These are phyloP conservation scores for Talaromyces albobiverticillius DNA, from an alignment of 2,329 filamentous ascomycete genomes.

Conservation along the genomic window DNA sequence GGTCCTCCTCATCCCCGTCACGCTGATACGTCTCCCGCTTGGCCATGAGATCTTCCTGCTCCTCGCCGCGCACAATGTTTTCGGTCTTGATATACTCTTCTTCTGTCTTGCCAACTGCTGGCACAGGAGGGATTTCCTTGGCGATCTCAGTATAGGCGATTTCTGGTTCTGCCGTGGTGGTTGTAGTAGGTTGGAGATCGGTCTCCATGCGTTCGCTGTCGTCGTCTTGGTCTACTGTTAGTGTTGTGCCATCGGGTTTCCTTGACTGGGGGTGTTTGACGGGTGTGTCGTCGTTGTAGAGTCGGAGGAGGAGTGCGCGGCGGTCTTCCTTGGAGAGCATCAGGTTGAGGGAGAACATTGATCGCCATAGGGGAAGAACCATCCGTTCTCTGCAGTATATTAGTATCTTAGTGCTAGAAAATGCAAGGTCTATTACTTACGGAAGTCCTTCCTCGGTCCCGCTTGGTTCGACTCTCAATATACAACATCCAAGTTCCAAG, in stretches of 20 bases:
- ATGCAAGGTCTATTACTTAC: slow-evolving; percentile 25
- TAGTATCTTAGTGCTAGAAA: slow-evolving; percentile 14
- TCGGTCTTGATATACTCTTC: slow-evolving; percentile 37
- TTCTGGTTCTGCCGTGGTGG: slow-evolving; percentile 10
- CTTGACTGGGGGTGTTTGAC: slow-evolving; percentile 59
- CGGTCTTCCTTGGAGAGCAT: slow-evolving; percentile 99
- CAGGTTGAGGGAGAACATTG: slow-evolving; percentile 84
- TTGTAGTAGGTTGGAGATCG: not conserved
- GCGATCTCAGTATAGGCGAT: slow-evolving; percentile 3
- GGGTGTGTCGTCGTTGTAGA: slow-evolving; percentile 86
- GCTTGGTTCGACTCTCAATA: slow-evolving; percentile 77
- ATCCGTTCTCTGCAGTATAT: slow-evolving; percentile 63
- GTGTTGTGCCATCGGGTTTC: not conserved
- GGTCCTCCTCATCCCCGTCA: slow-evolving; percentile 45
- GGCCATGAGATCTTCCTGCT: slow-evolving; percentile 41
- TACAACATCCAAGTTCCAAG: slow-evolving; percentile 86
- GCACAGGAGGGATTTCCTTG: slow-evolving; percentile 5
- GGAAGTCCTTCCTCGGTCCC: slow-evolving; percentile 59
- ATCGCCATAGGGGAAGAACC: slow-evolving; percentile 91
- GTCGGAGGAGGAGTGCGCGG: slow-evolving; percentile 81
- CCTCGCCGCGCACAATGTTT: slow-evolving; percentile 37
- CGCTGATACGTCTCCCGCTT: slow-evolving; percentile 43
- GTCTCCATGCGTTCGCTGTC: not conserved
- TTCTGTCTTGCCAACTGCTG: slow-evolving; percentile 27
- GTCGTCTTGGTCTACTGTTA: not conserved